Evolutionary conservation across 78 protist genomes (phyloP).

Genomic region (Dictyostelium brefeldianum): DNA sequence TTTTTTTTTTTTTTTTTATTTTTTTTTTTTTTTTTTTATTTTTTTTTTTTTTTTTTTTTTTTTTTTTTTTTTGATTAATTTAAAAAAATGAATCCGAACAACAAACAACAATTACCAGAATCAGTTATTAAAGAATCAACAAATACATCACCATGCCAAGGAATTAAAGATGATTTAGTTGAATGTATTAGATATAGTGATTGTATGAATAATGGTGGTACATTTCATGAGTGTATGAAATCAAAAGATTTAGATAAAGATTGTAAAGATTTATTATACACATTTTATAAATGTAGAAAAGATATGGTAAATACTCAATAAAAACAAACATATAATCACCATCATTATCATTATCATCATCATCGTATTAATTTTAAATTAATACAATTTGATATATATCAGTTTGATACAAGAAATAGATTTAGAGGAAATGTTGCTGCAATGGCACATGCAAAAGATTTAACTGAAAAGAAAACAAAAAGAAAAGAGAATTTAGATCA

Average conservation of each 20-base stretch:
- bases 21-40: not conserved
- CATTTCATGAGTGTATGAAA: conserved; percentile 68
- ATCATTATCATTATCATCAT: not conserved
- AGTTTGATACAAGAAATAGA: conserved; percentile 77
- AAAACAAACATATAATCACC: not conserved
- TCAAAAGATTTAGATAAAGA: conserved; percentile 35
- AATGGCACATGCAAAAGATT: conserved; percentile 49
- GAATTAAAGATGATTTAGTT: conserved; percentile 48
- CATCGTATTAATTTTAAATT: not conserved
- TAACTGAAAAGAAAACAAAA: conserved; percentile 5
- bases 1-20: not conserved
- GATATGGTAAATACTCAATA: conserved; percentile 49
- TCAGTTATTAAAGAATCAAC: not conserved
- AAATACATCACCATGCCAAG: conserved; percentile 29
- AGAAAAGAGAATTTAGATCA: not conserved
- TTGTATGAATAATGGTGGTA: conserved; percentile 55
- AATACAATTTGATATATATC: not conserved
- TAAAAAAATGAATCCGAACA: not conserved
- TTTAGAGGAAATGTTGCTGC: conserved; percentile 81
- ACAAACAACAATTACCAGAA: conserved; percentile 18
- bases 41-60: not conserved
- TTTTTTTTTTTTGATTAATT: not conserved
- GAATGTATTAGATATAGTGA: conserved; percentile 47
- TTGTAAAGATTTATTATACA: conserved; percentile 54
- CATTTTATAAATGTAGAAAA: conserved; percentile 53